Base-by-base conservation (phyloP, 2,329 filamentous ascomycete species). In the Teratosphaeria pseudoeucalypti region DNA sequence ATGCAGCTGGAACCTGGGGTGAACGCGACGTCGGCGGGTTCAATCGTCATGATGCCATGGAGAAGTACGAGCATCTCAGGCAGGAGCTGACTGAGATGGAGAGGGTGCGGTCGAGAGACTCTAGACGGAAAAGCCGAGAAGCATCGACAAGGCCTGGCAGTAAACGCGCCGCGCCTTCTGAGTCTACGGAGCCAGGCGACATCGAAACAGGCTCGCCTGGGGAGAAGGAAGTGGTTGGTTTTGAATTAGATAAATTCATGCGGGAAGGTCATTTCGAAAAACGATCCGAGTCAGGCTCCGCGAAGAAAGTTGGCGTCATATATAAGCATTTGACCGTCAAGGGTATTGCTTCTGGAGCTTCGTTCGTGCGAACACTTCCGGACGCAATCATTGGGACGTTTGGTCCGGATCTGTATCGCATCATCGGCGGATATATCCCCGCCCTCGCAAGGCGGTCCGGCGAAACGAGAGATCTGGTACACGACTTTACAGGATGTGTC, bases 241-340 rank as follows among this genome's bases (percentile, higher is more conserved):
- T 92, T 63, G 81, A 88, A 61, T 78, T 92, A 1, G 82, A 81
- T 37, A 19, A 84, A 12, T 92, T 92, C 69, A 82, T 92, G 74
- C 81, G 83, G 54, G 84, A 89, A 61, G 88, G 88, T 1, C 86
- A 88, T 66, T 85, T 91, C 61, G 89, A 91, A 73, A 89, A 87
- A 70, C 81, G 87, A 12, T 83, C 82, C 2, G 81, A 85, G 34
- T 86, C 84, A 6, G 78, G 79, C 39, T 87, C 88, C 0, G 81
- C 85, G 11, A 94, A 92, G 76, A 88, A 86, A 67, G 83, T 92
- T 11, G 89, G 89, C 2, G 86, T 92, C 1, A 76, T 90, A 1
- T 92, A 86, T 78, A 89, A 87, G 73, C 81, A 89, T 65, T 77
- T 92, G 56, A 90, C 84, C 0, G 89, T 92, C 32, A 85, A 87